phyloP scores from a whole-genome alignment of 768 basidiomycete species.

The Dioszegia crocea region DNA sequence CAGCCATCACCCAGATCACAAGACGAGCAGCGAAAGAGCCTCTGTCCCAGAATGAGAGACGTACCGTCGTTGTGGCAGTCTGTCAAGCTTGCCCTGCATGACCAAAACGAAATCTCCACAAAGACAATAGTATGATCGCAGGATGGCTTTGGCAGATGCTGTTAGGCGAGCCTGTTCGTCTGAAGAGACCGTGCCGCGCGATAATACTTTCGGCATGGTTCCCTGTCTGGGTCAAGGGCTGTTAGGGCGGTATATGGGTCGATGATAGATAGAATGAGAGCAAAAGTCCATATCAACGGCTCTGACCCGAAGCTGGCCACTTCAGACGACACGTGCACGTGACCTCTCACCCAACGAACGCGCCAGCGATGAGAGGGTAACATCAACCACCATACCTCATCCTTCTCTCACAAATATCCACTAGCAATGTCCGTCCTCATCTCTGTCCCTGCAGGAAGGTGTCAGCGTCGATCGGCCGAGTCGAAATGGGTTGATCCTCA shows the following conservation, averaged over 20 bases:
- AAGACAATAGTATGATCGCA: slow-evolving; percentile 50
- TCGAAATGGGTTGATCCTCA: slow-evolving; percentile 45
- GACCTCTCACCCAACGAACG: background rate
- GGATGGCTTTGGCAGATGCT: slow-evolving; percentile 45
- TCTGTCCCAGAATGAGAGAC: slow-evolving; percentile 11
- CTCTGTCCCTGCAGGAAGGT: slow-evolving; percentile 52
- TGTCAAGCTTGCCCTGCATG: slow-evolving; percentile 47
- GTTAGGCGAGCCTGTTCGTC: slow-evolving; percentile 56
- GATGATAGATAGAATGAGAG: too few species aligned
- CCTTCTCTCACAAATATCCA: background rate
- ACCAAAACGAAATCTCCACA: slow-evolving; percentile 51
- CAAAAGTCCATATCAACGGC: too few species aligned
- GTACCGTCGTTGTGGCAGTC: slow-evolving; percentile 46
- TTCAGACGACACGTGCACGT: too few species aligned
- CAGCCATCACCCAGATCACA: slow-evolving; percentile 55
- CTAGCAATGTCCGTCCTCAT: slow-evolving; percentile 57
- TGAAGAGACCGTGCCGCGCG: slow-evolving; percentile 79
- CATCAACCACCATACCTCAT: background rate
- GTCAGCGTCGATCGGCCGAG: slow-evolving; percentile 27
- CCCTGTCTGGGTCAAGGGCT: background rate
- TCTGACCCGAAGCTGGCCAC: too few species aligned
- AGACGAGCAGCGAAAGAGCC: too few species aligned
- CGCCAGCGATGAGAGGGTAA: background rate
- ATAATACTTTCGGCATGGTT: slow-evolving; percentile 85
- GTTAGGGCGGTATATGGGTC: too few species aligned